phyloP scores from a whole-genome alignment of 78 protist species.

The Emiliania huxleyi region DNA sequence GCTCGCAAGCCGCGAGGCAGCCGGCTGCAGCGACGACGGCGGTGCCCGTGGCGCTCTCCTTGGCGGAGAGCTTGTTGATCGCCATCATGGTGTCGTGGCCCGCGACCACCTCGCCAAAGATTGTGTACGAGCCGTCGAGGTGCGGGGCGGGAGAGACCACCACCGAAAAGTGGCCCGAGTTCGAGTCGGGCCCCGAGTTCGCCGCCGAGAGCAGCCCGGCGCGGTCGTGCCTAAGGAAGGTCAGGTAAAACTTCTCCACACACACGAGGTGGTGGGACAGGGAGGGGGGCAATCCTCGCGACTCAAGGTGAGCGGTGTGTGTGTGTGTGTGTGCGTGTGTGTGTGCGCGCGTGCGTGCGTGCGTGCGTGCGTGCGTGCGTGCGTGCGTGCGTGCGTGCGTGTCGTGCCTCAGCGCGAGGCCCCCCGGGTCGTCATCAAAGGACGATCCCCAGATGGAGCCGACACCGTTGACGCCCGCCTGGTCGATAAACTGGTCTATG shows the following conservation, averaged over 20 bases:
- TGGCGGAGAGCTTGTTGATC: background rate
- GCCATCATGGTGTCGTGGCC: background rate
- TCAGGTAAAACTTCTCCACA: no score
- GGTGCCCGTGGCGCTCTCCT: background rate
- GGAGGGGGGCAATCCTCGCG: no score
- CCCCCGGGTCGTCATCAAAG: constrained; percentile 21
- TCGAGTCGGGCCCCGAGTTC: background rate
- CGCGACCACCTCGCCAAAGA: background rate
- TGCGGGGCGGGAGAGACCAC: constrained; percentile 27
- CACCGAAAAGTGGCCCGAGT: constrained; percentile 16
- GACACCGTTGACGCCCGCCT: constrained; percentile 19
- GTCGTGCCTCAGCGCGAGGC: background rate
- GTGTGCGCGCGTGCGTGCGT: no score
- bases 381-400: no score
- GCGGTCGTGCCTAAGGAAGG: no score
- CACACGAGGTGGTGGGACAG: no score
- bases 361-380: no score
- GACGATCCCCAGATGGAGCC: background rate
- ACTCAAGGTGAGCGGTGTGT: no score
- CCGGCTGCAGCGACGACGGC: background rate
- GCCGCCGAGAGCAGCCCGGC: background rate
- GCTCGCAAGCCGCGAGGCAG: background rate
- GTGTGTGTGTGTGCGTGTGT: no score
- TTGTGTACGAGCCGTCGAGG: background rate
- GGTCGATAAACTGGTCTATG: constrained; percentile 15